Evolutionary conservation across 108 stramenopile genomes (phyloP), one percentile per base, ranked within the genome.

Genomic region (Nannochloropsis salina): DNA sequence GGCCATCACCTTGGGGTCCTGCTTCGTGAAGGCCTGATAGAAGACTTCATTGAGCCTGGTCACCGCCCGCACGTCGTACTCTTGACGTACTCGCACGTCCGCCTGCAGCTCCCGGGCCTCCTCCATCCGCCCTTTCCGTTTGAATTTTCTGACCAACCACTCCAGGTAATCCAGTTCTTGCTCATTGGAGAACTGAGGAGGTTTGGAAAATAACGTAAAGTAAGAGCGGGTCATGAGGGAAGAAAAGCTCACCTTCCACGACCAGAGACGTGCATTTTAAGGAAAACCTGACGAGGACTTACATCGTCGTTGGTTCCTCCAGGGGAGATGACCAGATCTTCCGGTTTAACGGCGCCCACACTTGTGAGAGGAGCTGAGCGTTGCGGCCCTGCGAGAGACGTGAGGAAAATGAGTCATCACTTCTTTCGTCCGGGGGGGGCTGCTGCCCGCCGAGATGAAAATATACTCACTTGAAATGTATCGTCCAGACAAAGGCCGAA

Each of bases 1-100:
- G 61, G 61, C 61, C 61, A 74, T 74, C 20, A 74, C 61, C 61
- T 74, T 74, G 61, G 61, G 61, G 61, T 74, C 61, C n/a, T 74
- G 61, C 61, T 74, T n/a, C 15, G 61, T 74, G 61, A 74, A 74
- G 61, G 61, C 61, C 61, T 74, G 61, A n/a, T 74, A 74, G 61
- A 74, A 74, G 61, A 74, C 61, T 6, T 74, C 61, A 74, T 74
- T 74, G 20, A 74, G 61, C n/a, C 61, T 15, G 20, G 61, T 74
- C 8, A 74, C 61, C 20, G 61, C 61, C 61, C 61, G 61, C 61
- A 74, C 61, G n/a, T 74, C 61, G 61, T 74, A 74, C 61, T 74
- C 61, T n/a, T 74, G 61, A 6, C 61, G 61, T 3, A n/a, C 61
- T n/a, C 61, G 61, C 20, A 74, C 61, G 61, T 74, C 61, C n/a